Base-by-base conservation (phyloP, 108 stramenopile species). In the Schizochytrium sp. region DNA sequence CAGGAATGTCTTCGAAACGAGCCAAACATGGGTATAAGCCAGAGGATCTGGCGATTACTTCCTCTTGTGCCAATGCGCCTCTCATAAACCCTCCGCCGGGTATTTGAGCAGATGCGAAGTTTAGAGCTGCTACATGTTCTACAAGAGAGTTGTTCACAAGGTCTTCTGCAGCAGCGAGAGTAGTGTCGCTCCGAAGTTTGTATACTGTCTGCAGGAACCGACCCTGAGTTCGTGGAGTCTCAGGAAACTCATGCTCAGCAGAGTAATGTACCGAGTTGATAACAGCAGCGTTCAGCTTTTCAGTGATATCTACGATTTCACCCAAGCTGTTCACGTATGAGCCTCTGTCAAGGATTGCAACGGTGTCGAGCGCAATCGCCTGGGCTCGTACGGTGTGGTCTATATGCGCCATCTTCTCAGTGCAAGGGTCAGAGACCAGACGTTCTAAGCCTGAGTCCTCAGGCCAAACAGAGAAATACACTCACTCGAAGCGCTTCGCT, bases 11-110 rank as follows among this genome's bases (percentile, higher is more conserved):
- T 3, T 69, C 64, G 64, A 69, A 69, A 7, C 64, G 64, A 38
- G 64, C 64, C 64, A 69, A 15, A 44, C 64, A 69, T 44, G 64
- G 64, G 28, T 69, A 69, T 7, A 69, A 15, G 64, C 64, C 64
- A 7, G 64, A 69, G 64, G 64, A 69, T 15, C 64, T 38, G 42
- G 28, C 64, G 5, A 69, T 38, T 2, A 3, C 40, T 44, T 69
- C 64, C 44, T 69, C 64, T 38, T 69, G 64, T 8, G 64, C 64
- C 10, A 69, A 44, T 38, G 64, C 12, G 12, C 64, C 64, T 38
- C 64, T 38, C 64, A 69, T 28, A 44, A 69, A 69, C 10, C 64
- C 64, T 7, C 64, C 64, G 64, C 64, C 64, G 3, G 64, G 64
- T 8, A 44, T 7, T 15, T 44, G 40, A 38, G 42, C 64, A 7